phyloP scores from a whole-genome alignment of 805 yeast species.

The Yamadazyma kitorensis region DNA sequence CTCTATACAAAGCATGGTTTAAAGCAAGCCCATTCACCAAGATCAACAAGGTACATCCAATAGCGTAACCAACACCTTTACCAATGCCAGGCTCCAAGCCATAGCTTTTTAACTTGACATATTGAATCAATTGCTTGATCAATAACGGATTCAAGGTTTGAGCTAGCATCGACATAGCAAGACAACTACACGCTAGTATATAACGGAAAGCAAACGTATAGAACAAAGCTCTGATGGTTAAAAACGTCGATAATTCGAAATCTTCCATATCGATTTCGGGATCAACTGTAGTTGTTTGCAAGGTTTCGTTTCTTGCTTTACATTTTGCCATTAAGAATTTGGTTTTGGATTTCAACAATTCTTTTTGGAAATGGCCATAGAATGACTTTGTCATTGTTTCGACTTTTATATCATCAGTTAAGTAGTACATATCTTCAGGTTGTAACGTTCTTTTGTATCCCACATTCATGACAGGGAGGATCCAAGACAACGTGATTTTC shows the following conservation, averaged over 20 bases:
- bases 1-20: conserved; percentile 61
- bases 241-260: conserved; percentile 24
- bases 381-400: conserved; percentile 20
- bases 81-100: conserved; percentile 26
- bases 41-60: conserved; percentile 32
- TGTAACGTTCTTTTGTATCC: conserved; percentile 74
- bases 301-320: conserved; percentile 19
- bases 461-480: conserved; percentile 57
- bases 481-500: conserved; percentile 63
- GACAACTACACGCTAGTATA: conserved; percentile 21
- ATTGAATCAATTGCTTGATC: conserved; percentile 32
- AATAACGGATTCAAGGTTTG: conserved; percentile 37
- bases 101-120: conserved; percentile 26
- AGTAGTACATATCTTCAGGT: conserved; percentile 55
- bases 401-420: conserved; percentile 35
- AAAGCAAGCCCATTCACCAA: conserved; percentile 28
- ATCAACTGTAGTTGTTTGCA: conserved; percentile 4
- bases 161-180: conserved; percentile 32
- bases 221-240: conserved; percentile 8
- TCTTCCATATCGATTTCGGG: conserved; percentile 26
- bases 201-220: conserved; percentile 10
- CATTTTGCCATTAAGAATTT: conserved; percentile 22
- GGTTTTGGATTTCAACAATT: conserved; percentile 20
- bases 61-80: conserved; percentile 39
- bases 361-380: conserved; percentile 12